Evolutionary conservation across 768 basidiomycete species (phyloP), one percentile per base, ranked within the genome.

Genomic region (Boletus bicolor): DNA sequence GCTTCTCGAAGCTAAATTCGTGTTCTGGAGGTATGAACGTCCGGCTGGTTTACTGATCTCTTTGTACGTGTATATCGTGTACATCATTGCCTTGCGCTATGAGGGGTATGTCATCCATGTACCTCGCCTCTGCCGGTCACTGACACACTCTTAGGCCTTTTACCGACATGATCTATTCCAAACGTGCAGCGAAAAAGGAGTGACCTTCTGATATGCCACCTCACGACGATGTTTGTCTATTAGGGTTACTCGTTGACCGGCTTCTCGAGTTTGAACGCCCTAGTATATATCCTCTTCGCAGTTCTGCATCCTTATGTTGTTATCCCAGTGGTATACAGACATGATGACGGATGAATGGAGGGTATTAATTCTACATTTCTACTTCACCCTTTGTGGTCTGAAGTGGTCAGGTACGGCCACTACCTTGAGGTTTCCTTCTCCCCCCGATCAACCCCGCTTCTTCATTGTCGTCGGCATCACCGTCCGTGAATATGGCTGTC

Each of bases 41-140:
- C 94, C 93, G 2, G 89, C 85, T 3, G 96, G 96, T 1, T 67
- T 99, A 24, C 60, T 91, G 53, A 78, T 99, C 67, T 84, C 91
- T 3, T 57, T 80, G 43, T 89, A 91, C 68, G 92, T 98, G 26
- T 91, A 90, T 71, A 71, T 92, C 51, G 84, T 89, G 42, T 98
- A 98, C 70, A 53, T 81, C 49, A 78, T 96, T 55, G 96, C 96
- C 3, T 78, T 98, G 47, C 80, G 79, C 28, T 98, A 82, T 68
- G 97, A 99, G 76, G 93, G 93, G 92, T 96, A 67, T 44, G 90
- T 77, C 7, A 17, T 51, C 2, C 0, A 2, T 24, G 8, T 30
- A n/a, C 5, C 28, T 21, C 44, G 8, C 19, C 38, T 37, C 44
- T 14, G 44, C 4, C 6, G 6, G 42, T 47, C 10, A 47, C 54